Evolutionary conservation across 331 rosid species (phyloP).

Genomic region (Cydonia oblonga): DNA sequence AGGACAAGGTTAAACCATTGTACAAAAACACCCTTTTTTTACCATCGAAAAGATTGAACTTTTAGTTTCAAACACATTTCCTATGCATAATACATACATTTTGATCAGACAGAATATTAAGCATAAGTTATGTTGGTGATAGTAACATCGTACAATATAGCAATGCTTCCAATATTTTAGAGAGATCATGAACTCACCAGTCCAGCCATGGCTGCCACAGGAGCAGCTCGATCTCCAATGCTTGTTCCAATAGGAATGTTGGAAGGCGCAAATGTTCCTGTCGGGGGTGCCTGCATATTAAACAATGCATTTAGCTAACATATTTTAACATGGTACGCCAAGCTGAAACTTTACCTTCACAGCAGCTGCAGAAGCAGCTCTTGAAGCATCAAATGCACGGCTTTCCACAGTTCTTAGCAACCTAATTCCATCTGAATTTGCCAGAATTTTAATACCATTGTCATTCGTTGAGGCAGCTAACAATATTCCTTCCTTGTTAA

Average conservation of each 20-base stretch:
- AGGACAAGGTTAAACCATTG: not conserved
- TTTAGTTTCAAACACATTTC: not conserved
- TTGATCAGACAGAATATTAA: not conserved
- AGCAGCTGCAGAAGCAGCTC: constrained; percentile 63
- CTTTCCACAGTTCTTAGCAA: constrained; percentile 62
- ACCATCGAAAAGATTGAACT: not conserved
- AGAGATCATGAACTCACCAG: constrained; percentile 42
- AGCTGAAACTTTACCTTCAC: constrained; percentile 49
- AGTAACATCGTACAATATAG: not conserved
- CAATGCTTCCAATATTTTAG: not conserved
- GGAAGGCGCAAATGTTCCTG: constrained; percentile 54
- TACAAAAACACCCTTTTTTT: not conserved
- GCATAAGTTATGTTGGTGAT: not conserved
- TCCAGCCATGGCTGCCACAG: constrained; percentile 62
- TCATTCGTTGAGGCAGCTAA: constrained; percentile 78
- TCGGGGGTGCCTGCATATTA: constrained; percentile 44
- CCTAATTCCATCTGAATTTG: constrained; percentile 72
- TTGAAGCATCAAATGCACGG: constrained; percentile 76
- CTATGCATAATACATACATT: not conserved
- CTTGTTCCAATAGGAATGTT: constrained; percentile 58
- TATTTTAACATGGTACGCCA: not conserved
- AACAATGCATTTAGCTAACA: constrained; percentile 15
- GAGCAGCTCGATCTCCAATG: constrained; percentile 69
- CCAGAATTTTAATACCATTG: constrained; percentile 64
- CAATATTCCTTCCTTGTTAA: constrained; percentile 76